phyloP scores from a whole-genome alignment of 306 rosid species.

The Crataegus laevigata region DNA sequence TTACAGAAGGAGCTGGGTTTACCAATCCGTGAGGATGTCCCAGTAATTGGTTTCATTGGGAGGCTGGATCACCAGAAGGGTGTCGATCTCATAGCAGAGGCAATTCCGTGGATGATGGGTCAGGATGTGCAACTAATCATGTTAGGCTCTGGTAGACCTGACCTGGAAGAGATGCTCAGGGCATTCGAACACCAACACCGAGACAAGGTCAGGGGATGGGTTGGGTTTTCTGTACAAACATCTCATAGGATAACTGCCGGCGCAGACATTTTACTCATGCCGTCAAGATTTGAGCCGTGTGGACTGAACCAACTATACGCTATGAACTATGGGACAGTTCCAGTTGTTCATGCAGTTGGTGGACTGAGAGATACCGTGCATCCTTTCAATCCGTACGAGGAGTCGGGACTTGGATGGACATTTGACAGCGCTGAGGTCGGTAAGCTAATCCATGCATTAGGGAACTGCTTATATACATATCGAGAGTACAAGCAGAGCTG shows the following conservation, averaged over 20 bases:
- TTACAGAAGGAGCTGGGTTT: constrained; percentile 85
- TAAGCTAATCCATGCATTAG: constrained; percentile 59
- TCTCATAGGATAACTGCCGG: constrained; percentile 97
- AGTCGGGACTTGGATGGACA: constrained; percentile 86
- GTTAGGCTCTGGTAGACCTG: constrained; percentile 85
- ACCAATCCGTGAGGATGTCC: constrained; percentile 69
- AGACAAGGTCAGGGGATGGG: constrained; percentile 75
- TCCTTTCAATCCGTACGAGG: constrained; percentile 65
- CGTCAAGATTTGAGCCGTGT: constrained; percentile 94
- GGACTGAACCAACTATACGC: constrained; percentile 95
- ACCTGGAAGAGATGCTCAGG: constrained; percentile 71
- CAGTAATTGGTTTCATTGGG: constrained; percentile 68
- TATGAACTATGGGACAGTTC: constrained; percentile 84
- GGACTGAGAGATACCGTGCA: constrained; percentile 81
- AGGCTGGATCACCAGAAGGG: constrained; percentile 90
- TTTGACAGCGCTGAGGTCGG: constrained; percentile 68
- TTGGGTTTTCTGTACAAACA: constrained; percentile 77
- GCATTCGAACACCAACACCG: constrained; percentile 40
- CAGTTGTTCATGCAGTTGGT: constrained; percentile 94
- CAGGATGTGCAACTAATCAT: constrained; percentile 79
- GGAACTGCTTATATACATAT: constrained; percentile 66
- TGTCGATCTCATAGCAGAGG: constrained; percentile 77
- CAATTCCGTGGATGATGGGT: constrained; percentile 82
- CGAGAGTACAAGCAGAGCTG: constrained; percentile 75
- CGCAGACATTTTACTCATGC: constrained; percentile 81